phyloP scores from a whole-genome alignment of 2,329 filamentous ascomycete genomes.

The Dactylonectria estremocensis region DNA sequence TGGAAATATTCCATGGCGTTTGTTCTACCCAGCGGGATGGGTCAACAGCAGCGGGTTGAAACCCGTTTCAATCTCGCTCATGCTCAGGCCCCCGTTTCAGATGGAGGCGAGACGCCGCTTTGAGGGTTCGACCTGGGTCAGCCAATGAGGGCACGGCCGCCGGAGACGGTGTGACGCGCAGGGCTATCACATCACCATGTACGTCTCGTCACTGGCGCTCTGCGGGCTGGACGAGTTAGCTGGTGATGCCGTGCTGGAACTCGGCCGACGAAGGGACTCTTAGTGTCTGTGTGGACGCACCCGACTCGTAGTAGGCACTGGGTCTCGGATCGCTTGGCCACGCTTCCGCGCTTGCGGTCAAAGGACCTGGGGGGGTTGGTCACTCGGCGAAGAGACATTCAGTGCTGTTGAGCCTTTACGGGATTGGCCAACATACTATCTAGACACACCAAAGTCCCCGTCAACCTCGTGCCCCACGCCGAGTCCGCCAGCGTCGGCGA shows the following conservation, averaged over 20 bases:
- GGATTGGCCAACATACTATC: slow-evolving; percentile 1
- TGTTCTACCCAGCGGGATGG: slow-evolving; percentile 44
- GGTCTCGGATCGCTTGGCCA: slow-evolving; percentile 8
- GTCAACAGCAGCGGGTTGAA: slow-evolving; percentile 43
- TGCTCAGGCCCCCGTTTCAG: slow-evolving; percentile 44
- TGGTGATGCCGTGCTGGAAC: slow-evolving; percentile 22
- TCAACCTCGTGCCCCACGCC: background rate
- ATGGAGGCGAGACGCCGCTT: slow-evolving; percentile 41
- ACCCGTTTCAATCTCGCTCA: slow-evolving; percentile 45
- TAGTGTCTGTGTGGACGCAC: slow-evolving; percentile 7
- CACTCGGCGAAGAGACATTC: slow-evolving; percentile 19
- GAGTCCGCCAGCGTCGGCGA: slow-evolving; percentile 2
- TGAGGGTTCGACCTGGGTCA: slow-evolving; percentile 24
- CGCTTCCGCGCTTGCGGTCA: slow-evolving; percentile 12
- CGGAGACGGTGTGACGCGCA: slow-evolving; percentile 49
- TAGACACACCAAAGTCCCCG: too few relatives aligned
- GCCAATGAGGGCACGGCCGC: slow-evolving; percentile 37
- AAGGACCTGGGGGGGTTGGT: background rate
- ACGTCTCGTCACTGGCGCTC: slow-evolving; percentile 48
- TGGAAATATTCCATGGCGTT: slow-evolving; percentile 34
- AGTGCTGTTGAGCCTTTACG: background rate
- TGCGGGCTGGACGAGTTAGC: slow-evolving; percentile 40
- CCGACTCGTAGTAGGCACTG: too few relatives aligned
- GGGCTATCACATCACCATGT: slow-evolving; percentile 50
- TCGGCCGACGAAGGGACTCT: slow-evolving; percentile 9